Conservation (phyloP, 768 basidiomycete species). For the Cubamyces sp. region DNA sequence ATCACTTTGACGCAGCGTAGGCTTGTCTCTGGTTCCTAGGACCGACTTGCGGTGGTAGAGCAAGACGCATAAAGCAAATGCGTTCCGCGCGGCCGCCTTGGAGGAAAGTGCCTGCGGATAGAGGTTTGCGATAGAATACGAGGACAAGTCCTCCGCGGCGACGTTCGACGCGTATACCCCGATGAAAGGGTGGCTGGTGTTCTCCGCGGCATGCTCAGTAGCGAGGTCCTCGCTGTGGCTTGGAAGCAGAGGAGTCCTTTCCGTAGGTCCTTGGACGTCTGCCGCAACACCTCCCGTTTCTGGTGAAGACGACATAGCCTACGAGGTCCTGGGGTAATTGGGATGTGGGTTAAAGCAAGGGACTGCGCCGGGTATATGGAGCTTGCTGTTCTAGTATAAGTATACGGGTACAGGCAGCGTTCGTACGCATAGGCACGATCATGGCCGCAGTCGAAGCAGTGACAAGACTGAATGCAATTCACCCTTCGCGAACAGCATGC, state of each 20-base stretch:
- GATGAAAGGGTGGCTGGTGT: slow-evolving; percentile 11
- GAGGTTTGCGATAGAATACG: slow-evolving; percentile 16
- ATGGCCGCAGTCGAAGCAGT: too few species aligned
- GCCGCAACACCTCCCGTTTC: too few species aligned
- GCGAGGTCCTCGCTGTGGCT: not conserved
- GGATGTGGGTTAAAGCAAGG: too few species aligned
- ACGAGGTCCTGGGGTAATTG: too few species aligned
- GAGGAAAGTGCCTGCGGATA: slow-evolving; percentile 14
- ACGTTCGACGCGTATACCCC: slow-evolving; percentile 23
- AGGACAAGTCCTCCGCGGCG: slow-evolving; percentile 12
- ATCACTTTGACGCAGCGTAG: slow-evolving; percentile 28
- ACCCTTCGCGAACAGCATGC: too few species aligned
- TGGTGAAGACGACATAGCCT: too few species aligned
- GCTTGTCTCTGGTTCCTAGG: not conserved
- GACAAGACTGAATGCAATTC: too few species aligned
- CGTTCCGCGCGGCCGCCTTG: slow-evolving; percentile 14
- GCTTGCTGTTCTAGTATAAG: too few species aligned
- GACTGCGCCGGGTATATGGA: not conserved
- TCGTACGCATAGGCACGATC: too few species aligned
- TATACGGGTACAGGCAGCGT: too few species aligned
- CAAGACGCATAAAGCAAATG: slow-evolving; percentile 32
- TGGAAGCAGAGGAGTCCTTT: slow-evolving; percentile 27
- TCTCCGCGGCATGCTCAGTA: not conserved
- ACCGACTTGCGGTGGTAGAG: slow-evolving; percentile 25
- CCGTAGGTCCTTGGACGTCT: slow-evolving; percentile 11